Percentiles rank a stretch among this genome's conserved stretches.
Evolutionary conservation across 2,329 filamentous ascomycete genomes (phyloP).

Genomic region (Phaeosphaeriaceae sp.): DNA sequence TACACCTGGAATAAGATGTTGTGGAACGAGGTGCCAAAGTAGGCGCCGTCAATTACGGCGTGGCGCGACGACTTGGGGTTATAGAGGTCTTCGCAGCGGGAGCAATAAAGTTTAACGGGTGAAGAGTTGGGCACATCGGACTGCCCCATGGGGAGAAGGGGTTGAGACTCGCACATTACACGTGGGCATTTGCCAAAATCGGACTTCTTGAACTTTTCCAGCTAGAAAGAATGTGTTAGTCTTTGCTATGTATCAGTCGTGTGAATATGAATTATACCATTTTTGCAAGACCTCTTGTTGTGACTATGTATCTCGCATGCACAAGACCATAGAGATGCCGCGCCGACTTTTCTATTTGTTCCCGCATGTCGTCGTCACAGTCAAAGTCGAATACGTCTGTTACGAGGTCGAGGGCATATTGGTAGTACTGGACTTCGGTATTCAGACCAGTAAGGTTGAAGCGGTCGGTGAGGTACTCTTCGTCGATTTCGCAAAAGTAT

Average conservation of each 20-base stretch:
- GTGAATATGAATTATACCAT: constrained; percentile 69
- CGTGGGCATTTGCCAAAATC: constrained; percentile 98
- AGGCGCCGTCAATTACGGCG: constrained; percentile 93
- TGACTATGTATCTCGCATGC: constrained; percentile 95
- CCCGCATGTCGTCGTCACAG: constrained; percentile 97
- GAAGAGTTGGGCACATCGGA: constrained; percentile 87
- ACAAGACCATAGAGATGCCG: constrained; percentile 95
- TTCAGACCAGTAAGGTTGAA: constrained; percentile 98
- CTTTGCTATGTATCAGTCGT: constrained; percentile 12
- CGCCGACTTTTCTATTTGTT: constrained; percentile 97
- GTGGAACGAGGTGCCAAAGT: constrained; percentile 98
- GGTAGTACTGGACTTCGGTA: constrained; percentile 97
- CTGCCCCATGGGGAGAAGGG: constrained; percentile 91
- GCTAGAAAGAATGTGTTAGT: constrained; percentile 62
- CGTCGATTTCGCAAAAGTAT: constrained; percentile 99
- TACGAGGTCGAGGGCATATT: constrained; percentile 96
- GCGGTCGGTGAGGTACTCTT: constrained; percentile 96
- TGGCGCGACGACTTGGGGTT: constrained; percentile 98
- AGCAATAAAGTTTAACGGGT: constrained; percentile 95
- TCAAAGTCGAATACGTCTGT: constrained; percentile 99
- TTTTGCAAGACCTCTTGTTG: constrained; percentile 89
- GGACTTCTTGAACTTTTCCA: constrained; percentile 98
- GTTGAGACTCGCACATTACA: constrained; percentile 92
- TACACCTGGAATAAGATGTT: constrained; percentile 99
- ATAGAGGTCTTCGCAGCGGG: constrained; percentile 97